Base-by-base conservation (phyloP, 164 flowering plant species). In the Piper betle region DNA sequence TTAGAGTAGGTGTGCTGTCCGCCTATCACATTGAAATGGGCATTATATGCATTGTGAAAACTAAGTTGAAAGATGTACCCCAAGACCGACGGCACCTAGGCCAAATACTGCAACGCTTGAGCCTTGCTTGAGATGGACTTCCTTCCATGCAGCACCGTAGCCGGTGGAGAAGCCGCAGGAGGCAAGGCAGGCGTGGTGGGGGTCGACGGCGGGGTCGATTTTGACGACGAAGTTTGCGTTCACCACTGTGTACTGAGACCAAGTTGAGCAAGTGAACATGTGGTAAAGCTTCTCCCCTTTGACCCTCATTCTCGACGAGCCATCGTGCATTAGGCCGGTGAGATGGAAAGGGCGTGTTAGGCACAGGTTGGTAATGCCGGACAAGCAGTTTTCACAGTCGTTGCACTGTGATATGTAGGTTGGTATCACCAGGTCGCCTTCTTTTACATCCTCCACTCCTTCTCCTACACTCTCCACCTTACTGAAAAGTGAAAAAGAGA, bases 81-180 rank as follows among this genome's bases (percentile, higher is more conserved):
- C 86, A n/a, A 82, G 64, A 39, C 86, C 83, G 55, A 80, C 82
- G 33, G 71, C 74, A 37, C 86, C 86, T 40, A 82, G 83, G 18
- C 83, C 83, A 0, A 76, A 61, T 58, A 80, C 74, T 48, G 79
- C 83, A 2, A 80, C 79, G 10, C 39, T 69, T 3, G 86, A 79
- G 0, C 78, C 83, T 57, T 60, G 65, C 6, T 72, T 68, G 55
- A 77, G 73, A 43, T 53, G 41, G 6, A 71, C 78, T 40, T 66
- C 78, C 70, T 72, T 79, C 81, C 78, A 78, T 3, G 77, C 63
- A 1, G 73, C 76, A 0, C 85, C 85, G 62, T 68, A 75, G 15
- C 74, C 74, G 5, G 80, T 74, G 2, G 77, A 52, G 61, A 68
- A 72, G 15, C 75, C 80, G 60, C 78, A 79, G 9, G 75, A 68